These are phyloP conservation scores for Ammopiptanthus mongolicus DNA, from an alignment of 306 rosid species.

Conservation along the genomic window DNA sequence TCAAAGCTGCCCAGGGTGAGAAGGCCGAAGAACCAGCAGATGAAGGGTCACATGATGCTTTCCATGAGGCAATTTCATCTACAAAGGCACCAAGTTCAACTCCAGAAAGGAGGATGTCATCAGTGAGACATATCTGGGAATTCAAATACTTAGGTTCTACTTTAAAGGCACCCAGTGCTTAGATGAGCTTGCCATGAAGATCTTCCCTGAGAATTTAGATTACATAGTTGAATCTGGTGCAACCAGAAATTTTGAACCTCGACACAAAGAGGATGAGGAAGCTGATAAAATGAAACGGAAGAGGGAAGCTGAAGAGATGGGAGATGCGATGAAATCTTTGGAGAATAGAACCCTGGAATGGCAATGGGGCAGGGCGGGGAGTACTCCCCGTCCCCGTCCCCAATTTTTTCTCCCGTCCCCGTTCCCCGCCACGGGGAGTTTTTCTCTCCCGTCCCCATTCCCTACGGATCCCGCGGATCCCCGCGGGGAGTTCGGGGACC, in stretches of 20 bases:
- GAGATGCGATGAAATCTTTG: slow-evolving; percentile 79
- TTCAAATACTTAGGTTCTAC: slow-evolving; percentile 79
- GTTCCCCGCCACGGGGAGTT: too few species aligned
- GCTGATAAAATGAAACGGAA: too few species aligned
- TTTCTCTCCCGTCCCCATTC: too few species aligned
- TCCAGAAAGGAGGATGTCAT: slow-evolving; percentile 42
- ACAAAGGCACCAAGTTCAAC: slow-evolving; percentile 44
- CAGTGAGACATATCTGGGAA: slow-evolving; percentile 72
- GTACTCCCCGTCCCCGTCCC: too few species aligned
- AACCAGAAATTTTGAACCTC: slow-evolving; percentile 51
- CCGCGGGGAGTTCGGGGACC: too few species aligned
- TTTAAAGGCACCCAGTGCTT: slow-evolving; percentile 81
- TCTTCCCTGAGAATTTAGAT: slow-evolving; percentile 85
- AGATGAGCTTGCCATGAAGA: slow-evolving; percentile 77
- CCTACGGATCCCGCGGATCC: too few species aligned
- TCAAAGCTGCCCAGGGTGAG: slow-evolving; percentile 63
- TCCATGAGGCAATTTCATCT: slow-evolving; percentile 68
- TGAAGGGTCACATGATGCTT: slow-evolving; percentile 91
- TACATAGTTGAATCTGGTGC: slow-evolving; percentile 76
- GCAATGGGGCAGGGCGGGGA: too few species aligned
- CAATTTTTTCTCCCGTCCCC: too few species aligned
- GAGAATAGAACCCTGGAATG: slow-evolving; percentile 91
- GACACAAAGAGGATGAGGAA: slow-evolving; percentile 86
- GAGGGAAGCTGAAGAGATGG: slow-evolving; percentile 78
- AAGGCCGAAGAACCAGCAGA: slow-evolving; percentile 77